Percentiles rank a stretch among this genome's conserved stretches.
Conservation (phyloP, 495 filamentous ascomycete genomes). For the Pyronema omphalodes region DNA sequence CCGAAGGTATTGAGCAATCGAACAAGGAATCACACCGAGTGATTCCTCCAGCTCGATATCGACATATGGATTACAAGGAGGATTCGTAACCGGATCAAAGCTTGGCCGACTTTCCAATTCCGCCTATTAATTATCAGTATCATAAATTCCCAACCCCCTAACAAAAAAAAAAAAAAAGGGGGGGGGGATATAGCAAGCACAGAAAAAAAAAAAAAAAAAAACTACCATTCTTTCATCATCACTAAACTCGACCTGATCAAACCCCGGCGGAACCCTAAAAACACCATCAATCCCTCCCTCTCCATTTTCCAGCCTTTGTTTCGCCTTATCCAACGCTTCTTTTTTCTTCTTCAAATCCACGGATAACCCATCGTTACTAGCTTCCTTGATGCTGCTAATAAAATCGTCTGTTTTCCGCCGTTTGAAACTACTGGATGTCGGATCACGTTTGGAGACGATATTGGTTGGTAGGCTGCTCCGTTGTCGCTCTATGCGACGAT, state of each 20-base stretch:
- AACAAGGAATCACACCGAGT: conserved; percentile 68
- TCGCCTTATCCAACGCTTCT: conserved; percentile 37
- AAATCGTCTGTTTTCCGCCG: neutral
- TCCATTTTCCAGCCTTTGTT: conserved; percentile 30
- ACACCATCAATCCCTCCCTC: conserved; percentile 41
- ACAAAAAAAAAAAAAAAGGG: too few relatives aligned
- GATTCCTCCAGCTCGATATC: conserved; percentile 61
- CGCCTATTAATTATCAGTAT: conserved; percentile 38
- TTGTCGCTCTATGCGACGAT: too few relatives aligned
- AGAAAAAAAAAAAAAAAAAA: too few relatives aligned
- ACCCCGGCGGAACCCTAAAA: conserved; percentile 60
- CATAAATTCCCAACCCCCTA: neutral
- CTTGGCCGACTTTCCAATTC: conserved; percentile 43
- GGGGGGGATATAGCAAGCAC: too few relatives aligned
- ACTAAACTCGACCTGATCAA: conserved; percentile 68
- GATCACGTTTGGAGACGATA: too few relatives aligned
- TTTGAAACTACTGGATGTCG: too few relatives aligned
- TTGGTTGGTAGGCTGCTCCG: too few relatives aligned
- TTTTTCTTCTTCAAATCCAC: conserved; percentile 35
- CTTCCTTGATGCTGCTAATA: neutral
- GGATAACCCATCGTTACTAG: conserved; percentile 23
- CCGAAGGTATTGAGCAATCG: conserved; percentile 81
- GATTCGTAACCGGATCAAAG: conserved; percentile 26
- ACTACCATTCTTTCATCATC: conserved; percentile 53
- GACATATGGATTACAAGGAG: conserved; percentile 39